Evolutionary conservation across 768 basidiomycete genomes (phyloP), one percentile per base, ranked within the genome.

Genomic region (Crepidotus variabilis): DNA sequence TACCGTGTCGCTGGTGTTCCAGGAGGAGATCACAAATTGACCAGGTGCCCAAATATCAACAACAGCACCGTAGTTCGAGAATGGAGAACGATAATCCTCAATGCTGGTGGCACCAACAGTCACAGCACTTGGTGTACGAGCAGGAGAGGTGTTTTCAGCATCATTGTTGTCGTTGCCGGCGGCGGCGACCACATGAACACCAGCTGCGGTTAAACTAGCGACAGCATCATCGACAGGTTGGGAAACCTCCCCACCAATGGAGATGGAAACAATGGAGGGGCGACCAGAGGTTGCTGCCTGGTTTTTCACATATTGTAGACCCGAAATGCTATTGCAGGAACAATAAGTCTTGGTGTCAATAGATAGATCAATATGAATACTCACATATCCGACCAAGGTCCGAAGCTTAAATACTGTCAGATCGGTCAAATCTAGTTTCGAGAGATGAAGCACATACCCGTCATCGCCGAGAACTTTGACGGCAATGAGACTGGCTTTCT

Each of bases 101-200:
- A 54, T 32, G 46, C 24, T 47, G 13, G 43, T 23, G 8, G 53
- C 53, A n/a, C n/a, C n/a, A n/a, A n/a, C n/a, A n/a, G n/a, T n/a
- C n/a, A n/a, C n/a, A n/a, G n/a, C n/a, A n/a, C n/a, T n/a, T n/a
- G n/a, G n/a, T n/a, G n/a, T n/a, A n/a, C n/a, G n/a, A n/a, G n/a
- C n/a, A n/a, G n/a, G 74, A n/a, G 65, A 68, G 22, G 59, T 60
- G 46, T 21, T 59, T 11, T 51, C 54, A 13, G 71, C 70, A 58
- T 72, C 67, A 9, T 48, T 47, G 47, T 64, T 61, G n/a, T 22
- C 21, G 59, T 73, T 73, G 24, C 70, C 72, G 36, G 72, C 67
- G 9, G 65, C 66, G 16, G 65, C 56, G 53, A 51, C 60, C 13
- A 61, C 60, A 23, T 62, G 71, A 33, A 71, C 55, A 39, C 71